Percentiles rank a stretch among this genome's conserved stretches.
phyloP scores from a whole-genome alignment of 1,139 yeast genomes.

The Kodamaea sp. region DNA sequence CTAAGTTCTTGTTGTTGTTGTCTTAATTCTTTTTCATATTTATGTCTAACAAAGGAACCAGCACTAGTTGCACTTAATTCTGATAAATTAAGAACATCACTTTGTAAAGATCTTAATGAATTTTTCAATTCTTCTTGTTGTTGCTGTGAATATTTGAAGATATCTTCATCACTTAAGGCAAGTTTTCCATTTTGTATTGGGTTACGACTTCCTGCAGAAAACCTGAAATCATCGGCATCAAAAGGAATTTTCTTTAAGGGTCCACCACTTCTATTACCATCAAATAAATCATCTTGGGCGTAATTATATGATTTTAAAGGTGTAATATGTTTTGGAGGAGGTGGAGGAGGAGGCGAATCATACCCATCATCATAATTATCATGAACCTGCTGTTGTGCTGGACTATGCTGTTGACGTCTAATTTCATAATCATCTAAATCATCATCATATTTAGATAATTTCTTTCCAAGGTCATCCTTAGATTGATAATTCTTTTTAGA shows the following conservation, averaged over 20 bases:
- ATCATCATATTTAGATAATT: conserved; percentile 20
- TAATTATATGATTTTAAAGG: conserved; percentile 11
- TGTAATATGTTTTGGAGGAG: conserved; percentile 41
- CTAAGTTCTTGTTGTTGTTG: conserved; percentile 20
- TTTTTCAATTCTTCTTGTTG: conserved; percentile 41
- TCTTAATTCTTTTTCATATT: conserved; percentile 42
- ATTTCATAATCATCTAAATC: conserved; percentile 5
- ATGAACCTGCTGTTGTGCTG: background rate
- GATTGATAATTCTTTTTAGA: conserved; percentile 32
- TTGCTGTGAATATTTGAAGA: conserved; percentile 27
- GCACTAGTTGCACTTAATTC: conserved; percentile 89
- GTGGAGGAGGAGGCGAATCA: conserved; percentile 46
- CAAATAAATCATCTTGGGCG: conserved; percentile 10
- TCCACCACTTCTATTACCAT: conserved; percentile 4
- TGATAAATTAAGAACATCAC: conserved; percentile 48
- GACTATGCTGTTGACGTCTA: background rate
- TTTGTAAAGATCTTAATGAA: conserved; percentile 43
- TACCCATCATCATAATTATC: conserved; percentile 14
- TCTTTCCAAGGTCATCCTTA: conserved; percentile 38
- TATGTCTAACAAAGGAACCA: conserved; percentile 76
- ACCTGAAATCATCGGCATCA: conserved; percentile 39
- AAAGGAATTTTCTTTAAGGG: conserved; percentile 25
- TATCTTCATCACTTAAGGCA: conserved; percentile 29
- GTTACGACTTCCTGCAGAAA: conserved; percentile 23
- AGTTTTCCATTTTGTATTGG: conserved; percentile 9